Percentiles rank a stretch among this genome's conserved stretches.
Conservation (phyloP, 2,329 filamentous ascomycete species). For the Tothia fuscella region DNA sequence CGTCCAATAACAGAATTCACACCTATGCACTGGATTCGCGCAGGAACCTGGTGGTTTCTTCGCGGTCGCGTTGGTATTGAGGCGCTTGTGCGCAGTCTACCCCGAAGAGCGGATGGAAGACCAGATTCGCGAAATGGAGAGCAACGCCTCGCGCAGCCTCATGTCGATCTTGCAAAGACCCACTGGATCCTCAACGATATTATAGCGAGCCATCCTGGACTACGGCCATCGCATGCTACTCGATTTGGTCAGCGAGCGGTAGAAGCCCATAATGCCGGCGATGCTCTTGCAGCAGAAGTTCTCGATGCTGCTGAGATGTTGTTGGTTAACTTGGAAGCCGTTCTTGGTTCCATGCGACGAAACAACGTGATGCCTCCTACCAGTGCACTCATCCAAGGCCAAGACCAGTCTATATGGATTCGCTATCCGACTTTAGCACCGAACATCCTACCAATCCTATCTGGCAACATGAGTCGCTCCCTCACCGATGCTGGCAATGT, state of each 20-base stretch:
- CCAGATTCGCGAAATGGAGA: constrained; percentile 28
- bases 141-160: constrained; percentile 55
- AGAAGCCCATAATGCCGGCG: constrained; percentile 31
- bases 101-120: constrained; percentile 40
- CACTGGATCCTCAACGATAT: constrained; percentile 58
- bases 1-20: constrained; percentile 53
- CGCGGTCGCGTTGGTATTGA: constrained; percentile 69
- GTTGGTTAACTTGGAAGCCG: constrained; percentile 54
- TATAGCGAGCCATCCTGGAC: constrained; percentile 23
- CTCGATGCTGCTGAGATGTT: constrained; percentile 43
- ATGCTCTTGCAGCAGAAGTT: constrained; percentile 33
- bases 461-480: constrained; percentile 39
- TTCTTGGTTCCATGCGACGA: constrained; percentile 71
- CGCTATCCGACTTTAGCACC: constrained; percentile 62
- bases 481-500: constrained; percentile 34
- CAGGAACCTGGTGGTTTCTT: constrained; percentile 81
- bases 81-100: constrained; percentile 52
- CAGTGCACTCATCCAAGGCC: constrained; percentile 57
- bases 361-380: constrained; percentile 62
- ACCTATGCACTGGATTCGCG: constrained; percentile 56
- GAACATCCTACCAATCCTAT: constrained; percentile 58
- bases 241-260: constrained; percentile 20
- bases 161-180: constrained; percentile 73
- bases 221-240: background rate
- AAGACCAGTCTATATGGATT: constrained; percentile 74